These are phyloP conservation scores for Penicillium sp. DNA, from an alignment of 2,329 filamentous ascomycete species.

Conservation along the genomic window DNA sequence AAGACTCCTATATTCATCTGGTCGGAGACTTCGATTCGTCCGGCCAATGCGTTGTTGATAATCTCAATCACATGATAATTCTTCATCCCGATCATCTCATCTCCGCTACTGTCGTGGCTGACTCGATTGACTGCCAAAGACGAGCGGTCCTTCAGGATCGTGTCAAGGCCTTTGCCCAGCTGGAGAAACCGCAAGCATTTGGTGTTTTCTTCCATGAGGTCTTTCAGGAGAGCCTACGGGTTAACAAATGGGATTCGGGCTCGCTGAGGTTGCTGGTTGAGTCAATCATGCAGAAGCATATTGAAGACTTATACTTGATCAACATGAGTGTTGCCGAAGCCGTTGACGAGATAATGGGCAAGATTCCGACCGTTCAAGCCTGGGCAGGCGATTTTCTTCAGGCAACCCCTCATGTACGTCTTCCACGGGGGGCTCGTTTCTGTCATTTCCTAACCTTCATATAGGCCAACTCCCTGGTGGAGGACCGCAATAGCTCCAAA, in stretches of 20 bases:
- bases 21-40: slow-evolving; percentile 70
- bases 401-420: slow-evolving; percentile 62
- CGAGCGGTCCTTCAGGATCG: slow-evolving; percentile 92
- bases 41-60: slow-evolving; percentile 78
- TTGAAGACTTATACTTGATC: slow-evolving; percentile 88
- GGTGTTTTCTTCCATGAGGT: slow-evolving; percentile 93
- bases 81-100: slow-evolving; percentile 93
- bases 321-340: slow-evolving; percentile 71
- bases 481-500: slow-evolving; percentile 73
- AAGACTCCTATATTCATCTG: slow-evolving; percentile 78
- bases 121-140: slow-evolving; percentile 88
- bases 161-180: slow-evolving; percentile 82
- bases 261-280: slow-evolving; percentile 69
- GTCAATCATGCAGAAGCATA: slow-evolving; percentile 68
- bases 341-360: slow-evolving; percentile 74
- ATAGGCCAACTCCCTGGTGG: slow-evolving; percentile 68
- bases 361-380: slow-evolving; percentile 73
- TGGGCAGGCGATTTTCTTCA: slow-evolving; percentile 85
- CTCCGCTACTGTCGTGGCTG: slow-evolving; percentile 91
- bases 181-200: slow-evolving; percentile 79
- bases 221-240: slow-evolving; percentile 84
- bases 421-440: background rate
- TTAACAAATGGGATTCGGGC: slow-evolving; percentile 72
- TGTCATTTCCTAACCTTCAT: slow-evolving; percentile 28
- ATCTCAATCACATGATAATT: slow-evolving; percentile 81